Base-by-base conservation (phyloP, 2,329 filamentous ascomycete species). In the Alternaria ethzedia region DNA sequence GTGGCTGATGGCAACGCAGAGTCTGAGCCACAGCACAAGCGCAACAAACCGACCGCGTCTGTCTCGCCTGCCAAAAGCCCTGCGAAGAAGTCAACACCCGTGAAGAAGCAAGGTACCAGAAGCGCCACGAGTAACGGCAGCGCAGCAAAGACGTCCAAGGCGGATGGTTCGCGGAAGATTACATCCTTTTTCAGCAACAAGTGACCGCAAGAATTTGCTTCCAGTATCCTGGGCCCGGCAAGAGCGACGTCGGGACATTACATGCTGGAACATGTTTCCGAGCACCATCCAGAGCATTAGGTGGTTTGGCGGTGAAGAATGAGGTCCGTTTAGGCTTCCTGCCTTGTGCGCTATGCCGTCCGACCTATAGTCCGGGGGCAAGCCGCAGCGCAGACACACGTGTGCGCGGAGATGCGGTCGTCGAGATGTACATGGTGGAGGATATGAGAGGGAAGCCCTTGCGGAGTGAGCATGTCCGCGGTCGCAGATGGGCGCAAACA, bases 71-170 rank as follows among this genome's bases (percentile, higher is more conserved):
- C 65, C 66, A 71, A 65, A 58, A 68, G 62, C 30, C 72, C 77
- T 26, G 69, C 72, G 23, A 75, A 77, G 61, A 62, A 30, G 43
- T 60, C 59, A 30, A 75, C 73, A 4, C 63, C 72, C 44, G 70
- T 66, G 54, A 81, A 79, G 69, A 86, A 86, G 76, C 71, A 72
- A 62, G 69, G 66, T 26, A 83, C 81, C 50, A 82, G 84, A 68
- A 89, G 86, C 76, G 86, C 87, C 32, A 88, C 86, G 6, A 86
- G 82, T 67, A 89, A 89, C 71, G 78, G 81, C 36, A 85, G 80
- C 55, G 78, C 81, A 46, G 73, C 79, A 46, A 86, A 85, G 72
- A 77, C 73, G 10, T 62, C 78, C 79, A 66, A 86, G 54, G 76
- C 78, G 28, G 80, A 83, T 67, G 85, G 86, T 15, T 88, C 84